Base-by-base conservation (phyloP, 345 rosid species). In the Anastatica hierochuntica region DNA sequence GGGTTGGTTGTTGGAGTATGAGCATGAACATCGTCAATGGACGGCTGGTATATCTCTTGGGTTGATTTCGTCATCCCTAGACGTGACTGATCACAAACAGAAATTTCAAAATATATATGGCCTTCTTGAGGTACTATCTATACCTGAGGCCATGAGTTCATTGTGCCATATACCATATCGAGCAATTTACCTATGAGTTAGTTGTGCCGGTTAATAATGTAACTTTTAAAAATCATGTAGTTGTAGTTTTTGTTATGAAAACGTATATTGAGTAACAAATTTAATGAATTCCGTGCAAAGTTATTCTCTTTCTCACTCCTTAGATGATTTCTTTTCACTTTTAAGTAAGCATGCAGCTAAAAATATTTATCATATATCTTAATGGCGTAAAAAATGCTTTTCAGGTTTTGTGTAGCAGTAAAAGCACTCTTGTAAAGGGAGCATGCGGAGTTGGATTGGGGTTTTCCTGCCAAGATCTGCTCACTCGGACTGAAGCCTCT, bases 1-100 rank as follows among this genome's bases (percentile, higher is more conserved):
- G 68, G 75, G 69, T 54, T 84, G 94, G 95, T 58, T 90, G 67
- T 77, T 73, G 74, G 80, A 84, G 76, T 73, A 77, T 72, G 85
- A 86, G 50, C 96, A 84, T 69, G 96, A 90, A 63, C 77, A 86
- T 63, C 83, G 92, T 68, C 96, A 90, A 59, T 90, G 96, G 98
- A 76, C 96, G 27, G 90, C 98, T 57, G 89, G 85, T 60, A 72
- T 90, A 56, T 80, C 98, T 71, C 88, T 90, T 75, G 98, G 98
- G 67, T 71, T 84, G 70, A 74, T 86, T 55, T 73, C 94, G 18
- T 77, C 78, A 35, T 73, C 87, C 64, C 63, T 86, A 21, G 90
- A 90, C 51, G 82, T 76, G 39, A 90, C 98, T 27, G 89, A 90
- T 68, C 85, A 82, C 56, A 77, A 76, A 71, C 90, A 76, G 72